Evolutionary conservation across 2,329 filamentous ascomycete species (phyloP).

Genomic region (Byssochlamys sp.): DNA sequence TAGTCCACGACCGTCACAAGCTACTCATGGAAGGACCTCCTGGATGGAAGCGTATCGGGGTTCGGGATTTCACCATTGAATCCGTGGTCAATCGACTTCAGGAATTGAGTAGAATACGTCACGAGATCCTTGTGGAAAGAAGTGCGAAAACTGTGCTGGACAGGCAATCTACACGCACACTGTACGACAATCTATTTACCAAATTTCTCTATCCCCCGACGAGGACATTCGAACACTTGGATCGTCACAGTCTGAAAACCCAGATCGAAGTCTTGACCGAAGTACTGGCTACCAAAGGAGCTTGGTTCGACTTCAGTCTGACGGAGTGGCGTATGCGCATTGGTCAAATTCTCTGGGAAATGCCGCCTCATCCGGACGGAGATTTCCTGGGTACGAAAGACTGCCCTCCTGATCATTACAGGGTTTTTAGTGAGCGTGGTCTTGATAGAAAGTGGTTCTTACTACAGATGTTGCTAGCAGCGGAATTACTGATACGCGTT

Average conservation of each 20-base stretch:
- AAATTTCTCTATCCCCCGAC: conserved; percentile 30
- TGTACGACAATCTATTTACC: conserved; percentile 27
- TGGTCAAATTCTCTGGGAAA: conserved; percentile 38
- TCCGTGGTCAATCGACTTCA: conserved; percentile 26
- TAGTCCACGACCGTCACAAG: conserved; percentile 26
- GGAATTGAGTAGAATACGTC: conserved; percentile 22
- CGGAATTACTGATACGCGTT: conserved; percentile 46
- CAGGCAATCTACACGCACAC: conserved; percentile 19
- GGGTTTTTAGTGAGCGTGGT: conserved; percentile 16
- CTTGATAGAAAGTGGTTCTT: conserved; percentile 45
- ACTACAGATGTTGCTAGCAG: conserved; percentile 45
- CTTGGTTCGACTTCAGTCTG: conserved; percentile 41
- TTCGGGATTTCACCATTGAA: conserved; percentile 28
- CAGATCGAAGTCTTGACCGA: conserved; percentile 38
- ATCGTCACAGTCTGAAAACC: conserved; percentile 29
- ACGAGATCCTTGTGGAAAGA: conserved; percentile 22
- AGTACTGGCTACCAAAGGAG: conserved; percentile 32
- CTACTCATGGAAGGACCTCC: conserved; percentile 29
- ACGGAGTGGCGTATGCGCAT: conserved; percentile 38
- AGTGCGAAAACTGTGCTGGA: conserved; percentile 28
- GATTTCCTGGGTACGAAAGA: conserved; percentile 16
- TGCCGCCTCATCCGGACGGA: conserved; percentile 25
- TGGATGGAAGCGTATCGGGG: conserved; percentile 34
- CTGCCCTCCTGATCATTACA: conserved; percentile 6
- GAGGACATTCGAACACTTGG: conserved; percentile 15